Evolutionary conservation across 495 filamentous ascomycete species (phyloP).

Genomic region (Cenococcum geophilum): DNA sequence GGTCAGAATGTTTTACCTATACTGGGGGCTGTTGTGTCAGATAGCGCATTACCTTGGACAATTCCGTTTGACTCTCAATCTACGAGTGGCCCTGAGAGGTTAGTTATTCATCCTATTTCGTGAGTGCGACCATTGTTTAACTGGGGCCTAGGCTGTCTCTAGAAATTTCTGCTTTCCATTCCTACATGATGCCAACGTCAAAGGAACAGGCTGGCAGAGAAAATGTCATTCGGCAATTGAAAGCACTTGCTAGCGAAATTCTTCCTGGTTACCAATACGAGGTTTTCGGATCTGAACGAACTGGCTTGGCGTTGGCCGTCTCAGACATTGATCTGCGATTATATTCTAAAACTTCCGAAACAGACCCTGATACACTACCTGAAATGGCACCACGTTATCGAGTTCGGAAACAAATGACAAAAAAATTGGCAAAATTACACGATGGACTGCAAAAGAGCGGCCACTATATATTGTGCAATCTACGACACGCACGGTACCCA

Average conservation of each 20-base stretch:
- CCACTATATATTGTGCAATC: not conserved
- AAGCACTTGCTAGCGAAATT: not conserved
- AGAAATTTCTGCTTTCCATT: constrained; percentile 46
- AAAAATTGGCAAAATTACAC: not conserved
- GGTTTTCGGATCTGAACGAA: constrained; percentile 49
- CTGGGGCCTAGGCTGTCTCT: constrained; percentile 35
- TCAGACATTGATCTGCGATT: constrained; percentile 50
- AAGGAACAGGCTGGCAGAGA: constrained; percentile 36
- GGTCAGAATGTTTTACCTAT: not conserved
- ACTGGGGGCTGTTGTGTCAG: not conserved
- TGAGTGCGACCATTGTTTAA: not conserved
- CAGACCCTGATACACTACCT: not conserved
- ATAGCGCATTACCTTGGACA: not conserved
- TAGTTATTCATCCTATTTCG: not conserved
- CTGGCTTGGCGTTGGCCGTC: constrained; percentile 46
- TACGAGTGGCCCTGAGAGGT: not conserved
- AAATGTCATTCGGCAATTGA: constrained; percentile 26
- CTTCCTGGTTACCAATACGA: constrained; percentile 25
- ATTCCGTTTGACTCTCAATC: not conserved
- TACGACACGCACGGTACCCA: constrained; percentile 24
- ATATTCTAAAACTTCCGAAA: constrained; percentile 24
- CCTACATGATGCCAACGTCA: constrained; percentile 40
- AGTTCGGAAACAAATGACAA: not conserved
- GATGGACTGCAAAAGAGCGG: not conserved
- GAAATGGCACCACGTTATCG: constrained; percentile 6